Evolutionary conservation across 805 yeast species (phyloP), one percentile per base, ranked within the genome.

Genomic region (Saccharomycopsis fodiens): DNA sequence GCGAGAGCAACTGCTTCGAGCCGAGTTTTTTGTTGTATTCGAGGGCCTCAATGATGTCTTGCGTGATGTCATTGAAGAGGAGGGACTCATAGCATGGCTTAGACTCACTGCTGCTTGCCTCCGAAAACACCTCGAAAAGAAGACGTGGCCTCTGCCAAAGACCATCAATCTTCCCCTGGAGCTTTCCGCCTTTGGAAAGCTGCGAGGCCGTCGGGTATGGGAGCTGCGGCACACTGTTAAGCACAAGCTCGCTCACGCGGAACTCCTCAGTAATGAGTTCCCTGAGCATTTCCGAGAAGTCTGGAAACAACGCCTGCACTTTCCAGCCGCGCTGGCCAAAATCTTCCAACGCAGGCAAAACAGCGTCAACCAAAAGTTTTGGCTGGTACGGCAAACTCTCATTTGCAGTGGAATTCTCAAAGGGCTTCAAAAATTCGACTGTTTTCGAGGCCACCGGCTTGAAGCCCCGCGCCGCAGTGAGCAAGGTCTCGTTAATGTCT

Each of bases 1-100:
- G 64, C 4, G 81, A 76, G 25, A 86, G 72, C 37, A 93, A 73
- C 61, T 88, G 96, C 52, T 85, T 78, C 0, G 95, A 80, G 7
- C 86, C 94, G 52, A 85, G 93, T 39, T 76, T 78, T 58, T 95
- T 81, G 65, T 93, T 93, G 69, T 86, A 93, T 53, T 89, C 95
- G 67, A 91, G 66, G 54, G 82, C 78, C 50, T 82, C 79, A 44
- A 89, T 74, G 27, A 85, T 65, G 62, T 91, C 97, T 41, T 74
- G 73, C 30, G 81, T 69, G 29, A 85, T 66, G 58, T 93, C 97
- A 52, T 85, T 76, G 54, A 88, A 69, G 21, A 91, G 59, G 45
- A 85, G 65, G 1, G 82, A 78, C 19, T 70, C 70, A 48, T 75
- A 74, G 1, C 77, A 57, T 0, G 89, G 85, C 3, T 78, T 78